Base-by-base conservation (phyloP, 768 basidiomycete species). In the Serendipita sp. region DNA sequence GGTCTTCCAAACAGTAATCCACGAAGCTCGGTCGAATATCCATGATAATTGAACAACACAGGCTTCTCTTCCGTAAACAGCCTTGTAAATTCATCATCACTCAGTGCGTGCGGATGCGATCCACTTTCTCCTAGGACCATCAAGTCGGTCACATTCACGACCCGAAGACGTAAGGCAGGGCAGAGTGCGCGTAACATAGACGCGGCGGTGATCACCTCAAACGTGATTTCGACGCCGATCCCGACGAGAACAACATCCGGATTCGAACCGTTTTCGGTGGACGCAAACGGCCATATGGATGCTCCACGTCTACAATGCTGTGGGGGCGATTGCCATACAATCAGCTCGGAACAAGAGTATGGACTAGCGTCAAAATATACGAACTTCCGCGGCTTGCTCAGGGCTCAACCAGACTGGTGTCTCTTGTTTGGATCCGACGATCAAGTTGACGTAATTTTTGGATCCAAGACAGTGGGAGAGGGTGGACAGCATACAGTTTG, bases 61-160 rank as follows among this genome's bases (percentile, higher is more conserved):
- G 81, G 80, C 68, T 77, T 80, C 70, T 89, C 82, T 28, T 74
- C 71, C 4, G 89, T 90, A 75, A 94, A 91, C 41, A 93, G 78
- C 35, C 80, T 75, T 48, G 81, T 76, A 71, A 89, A 93, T 58
- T 80, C 81, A 1, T 77, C 79, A 32, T 79, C 75, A 68, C 73
- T 77, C 65, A 93, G 76, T 1, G 88, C 78, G 69, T 91, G 90
- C 5, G 91, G 90, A 71, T 93, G 90, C 10, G 78, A 74, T 63
- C 86, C 88, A n/a, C 71, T 72, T 3, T 80, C 77, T 34, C 82
- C 81, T 47, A 96, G 80, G 65, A 93, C 85, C 83, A 96, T 86
- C 51, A 94, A 78, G 70, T 95, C 91, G 1, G 89, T 89, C 66
- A 95, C 85, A 68, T 95, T 94, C 65, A 94, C 84, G 65, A 94